Evolutionary conservation across 805 yeast genomes (phyloP), one percentile per base, ranked within the genome.

Genomic region (Ogataea haglerorum): DNA sequence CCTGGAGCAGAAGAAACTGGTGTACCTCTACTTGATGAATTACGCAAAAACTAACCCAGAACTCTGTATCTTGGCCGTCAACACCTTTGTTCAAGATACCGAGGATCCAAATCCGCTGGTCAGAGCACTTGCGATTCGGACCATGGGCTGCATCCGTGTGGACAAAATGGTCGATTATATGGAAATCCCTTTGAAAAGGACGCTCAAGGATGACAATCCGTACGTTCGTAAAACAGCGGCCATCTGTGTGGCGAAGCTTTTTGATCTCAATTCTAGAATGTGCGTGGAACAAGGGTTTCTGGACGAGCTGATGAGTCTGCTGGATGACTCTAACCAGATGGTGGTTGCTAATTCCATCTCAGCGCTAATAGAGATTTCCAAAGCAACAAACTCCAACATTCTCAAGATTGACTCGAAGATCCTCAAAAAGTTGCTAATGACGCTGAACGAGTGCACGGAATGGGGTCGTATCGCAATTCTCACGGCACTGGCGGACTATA

Each of bases 151-250:
- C 68, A 89, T 93, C 36, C 72, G 98, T 32, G 98, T 93, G 14
- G 95, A 86, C 57, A 90, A 85, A 63, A 90, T 93, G 80, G 86
- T 89, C 30, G 98, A 91, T 59, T 93, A 93, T 60, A 78, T 93
- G 80, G 93, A 88, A 48, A 81, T 83, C 15, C 99, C 99, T 0
- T 69, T 93, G 49, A 80, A 82, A 48, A 75, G 85, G 53, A 90
- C 98, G 1, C 68, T 93, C 52, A 73, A 71, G 43, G 99, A 93
- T 65, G 97, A 90, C 57, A 90, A 90, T 59, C 98, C 99, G 2
- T 93, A 93, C 59, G 99, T 93, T 36, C 75, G 99, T 48, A 93
- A 95, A 57, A 93, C 99, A 1, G 99, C 99, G 0, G 97, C 95
- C 4, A 83, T 93, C 30, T 88, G 98, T 64, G 98, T 93, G 36